phyloP scores from a whole-genome alignment of 2,329 filamentous ascomycete genomes.

The Fusarium sarcochroum region DNA sequence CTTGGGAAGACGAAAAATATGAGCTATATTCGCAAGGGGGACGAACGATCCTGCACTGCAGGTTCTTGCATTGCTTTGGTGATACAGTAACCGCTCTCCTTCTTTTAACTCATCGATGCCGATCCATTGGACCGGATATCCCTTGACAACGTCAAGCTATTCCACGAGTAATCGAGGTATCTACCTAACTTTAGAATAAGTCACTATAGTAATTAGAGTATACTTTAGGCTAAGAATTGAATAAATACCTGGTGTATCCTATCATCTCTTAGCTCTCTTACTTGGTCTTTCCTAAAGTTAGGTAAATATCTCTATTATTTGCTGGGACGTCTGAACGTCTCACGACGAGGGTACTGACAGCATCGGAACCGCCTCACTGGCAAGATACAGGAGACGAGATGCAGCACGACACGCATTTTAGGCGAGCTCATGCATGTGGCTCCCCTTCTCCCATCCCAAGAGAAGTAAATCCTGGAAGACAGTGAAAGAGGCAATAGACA shows the following conservation, averaged over 20 bases:
- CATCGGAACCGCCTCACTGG: constrained; percentile 43
- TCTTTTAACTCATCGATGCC: constrained; percentile 5
- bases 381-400: constrained; percentile 40
- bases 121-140: constrained; percentile 42
- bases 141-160: not conserved
- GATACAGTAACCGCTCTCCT: constrained; percentile 23
- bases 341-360: constrained; percentile 43
- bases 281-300: too few relatives aligned
- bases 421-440: constrained; percentile 43
- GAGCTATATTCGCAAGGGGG: constrained; percentile 19
- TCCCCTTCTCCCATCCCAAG: not conserved
- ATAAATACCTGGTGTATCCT: too few relatives aligned
- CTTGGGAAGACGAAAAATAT: not conserved
- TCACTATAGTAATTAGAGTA: too few relatives aligned
- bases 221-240: too few relatives aligned
- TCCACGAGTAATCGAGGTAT: too few relatives aligned
- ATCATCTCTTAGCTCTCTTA: too few relatives aligned
- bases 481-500: too few relatives aligned
- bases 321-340: constrained; percentile 12
- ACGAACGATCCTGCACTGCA: constrained; percentile 8
- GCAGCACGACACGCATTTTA: constrained; percentile 40
- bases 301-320: too few relatives aligned
- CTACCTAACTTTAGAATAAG: too few relatives aligned
- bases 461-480: not conserved
- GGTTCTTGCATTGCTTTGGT: constrained; percentile 25